phyloP scores from a whole-genome alignment of 352 stramenopile genomes.

The Globisporangium polare region DNA sequence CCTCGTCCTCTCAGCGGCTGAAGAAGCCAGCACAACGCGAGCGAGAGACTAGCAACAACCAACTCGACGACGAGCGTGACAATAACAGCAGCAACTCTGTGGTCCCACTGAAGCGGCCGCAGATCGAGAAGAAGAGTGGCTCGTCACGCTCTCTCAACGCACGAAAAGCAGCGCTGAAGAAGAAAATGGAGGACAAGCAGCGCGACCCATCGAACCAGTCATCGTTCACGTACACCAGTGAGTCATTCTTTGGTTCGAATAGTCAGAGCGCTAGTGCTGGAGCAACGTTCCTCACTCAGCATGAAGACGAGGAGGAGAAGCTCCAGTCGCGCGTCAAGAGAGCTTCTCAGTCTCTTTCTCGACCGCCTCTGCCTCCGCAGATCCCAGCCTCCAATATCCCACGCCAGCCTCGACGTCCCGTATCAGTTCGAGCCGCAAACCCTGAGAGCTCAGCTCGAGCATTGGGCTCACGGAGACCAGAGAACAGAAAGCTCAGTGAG shows the following conservation, averaged over 20 bases:
- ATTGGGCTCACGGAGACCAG: background rate
- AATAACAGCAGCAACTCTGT: background rate
- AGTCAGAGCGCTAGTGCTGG: background rate
- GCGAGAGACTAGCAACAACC: slow-evolving; percentile 11
- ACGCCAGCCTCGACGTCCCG: slow-evolving; percentile 4
- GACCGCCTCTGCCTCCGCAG: background rate
- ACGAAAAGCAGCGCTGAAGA: slow-evolving; percentile 40
- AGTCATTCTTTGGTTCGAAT: background rate
- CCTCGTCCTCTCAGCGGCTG: background rate
- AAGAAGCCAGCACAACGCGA: background rate
- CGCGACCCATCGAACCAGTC: slow-evolving; percentile 1
- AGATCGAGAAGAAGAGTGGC: background rate
- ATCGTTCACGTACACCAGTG: background rate
- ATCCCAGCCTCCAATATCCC: background rate
- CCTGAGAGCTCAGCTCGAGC: background rate
- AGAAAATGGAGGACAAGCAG: slow-evolving; percentile 27
- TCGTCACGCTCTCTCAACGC: slow-evolving; percentile 15
- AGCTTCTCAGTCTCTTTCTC: background rate
- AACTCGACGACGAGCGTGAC: slow-evolving; percentile 16
- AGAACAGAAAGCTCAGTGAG: background rate
- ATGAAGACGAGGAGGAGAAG: slow-evolving; percentile 34
- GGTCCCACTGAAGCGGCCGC: background rate
- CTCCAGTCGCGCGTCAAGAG: background rate
- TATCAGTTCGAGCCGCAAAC: slow-evolving; percentile 4
- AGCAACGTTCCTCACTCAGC: slow-evolving; percentile 40